phyloP scores from a whole-genome alignment of 495 filamentous ascomycete genomes.

The Penicillium turbatum region DNA sequence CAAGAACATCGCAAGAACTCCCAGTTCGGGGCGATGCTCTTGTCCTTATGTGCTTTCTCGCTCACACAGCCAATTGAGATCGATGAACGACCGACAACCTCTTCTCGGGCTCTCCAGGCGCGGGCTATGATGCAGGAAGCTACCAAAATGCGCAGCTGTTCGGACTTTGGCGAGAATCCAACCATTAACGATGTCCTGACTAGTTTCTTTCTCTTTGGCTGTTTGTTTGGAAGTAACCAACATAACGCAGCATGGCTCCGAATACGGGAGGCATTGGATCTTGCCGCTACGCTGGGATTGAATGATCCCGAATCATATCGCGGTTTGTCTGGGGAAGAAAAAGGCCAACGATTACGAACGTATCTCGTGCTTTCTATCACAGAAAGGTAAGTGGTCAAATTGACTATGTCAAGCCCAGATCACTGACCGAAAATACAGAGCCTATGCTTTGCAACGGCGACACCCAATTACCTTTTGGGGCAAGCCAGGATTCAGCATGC shows the following conservation, averaged over 20 bases:
- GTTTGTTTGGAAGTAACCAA: constrained; percentile 63
- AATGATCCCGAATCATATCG: constrained; percentile 52
- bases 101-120: constrained; percentile 49
- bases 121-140: constrained; percentile 68
- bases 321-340: constrained; percentile 41
- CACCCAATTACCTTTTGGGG: constrained; percentile 41
- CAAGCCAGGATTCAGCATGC: constrained; percentile 35
- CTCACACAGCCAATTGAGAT: constrained; percentile 75
- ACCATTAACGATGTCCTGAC: constrained; percentile 67
- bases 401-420: not conserved
- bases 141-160: constrained; percentile 67
- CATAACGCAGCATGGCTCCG: constrained; percentile 57
- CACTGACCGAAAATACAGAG: constrained; percentile 33
- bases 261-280: constrained; percentile 54
- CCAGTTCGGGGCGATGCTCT: constrained; percentile 63
- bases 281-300: constrained; percentile 54
- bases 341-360: constrained; percentile 40
- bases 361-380: constrained; percentile 60
- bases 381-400: constrained; percentile 38
- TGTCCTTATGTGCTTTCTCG: constrained; percentile 77
- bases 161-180: constrained; percentile 70
- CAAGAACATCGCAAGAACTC: constrained; percentile 63
- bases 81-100: constrained; percentile 37
- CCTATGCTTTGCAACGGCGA: constrained; percentile 67
- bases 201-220: constrained; percentile 76